Evolutionary conservation across 2,329 filamentous ascomycete species (phyloP), one percentile per base, ranked within the genome.

Genomic region (Colletotrichum nymphaeae): DNA sequence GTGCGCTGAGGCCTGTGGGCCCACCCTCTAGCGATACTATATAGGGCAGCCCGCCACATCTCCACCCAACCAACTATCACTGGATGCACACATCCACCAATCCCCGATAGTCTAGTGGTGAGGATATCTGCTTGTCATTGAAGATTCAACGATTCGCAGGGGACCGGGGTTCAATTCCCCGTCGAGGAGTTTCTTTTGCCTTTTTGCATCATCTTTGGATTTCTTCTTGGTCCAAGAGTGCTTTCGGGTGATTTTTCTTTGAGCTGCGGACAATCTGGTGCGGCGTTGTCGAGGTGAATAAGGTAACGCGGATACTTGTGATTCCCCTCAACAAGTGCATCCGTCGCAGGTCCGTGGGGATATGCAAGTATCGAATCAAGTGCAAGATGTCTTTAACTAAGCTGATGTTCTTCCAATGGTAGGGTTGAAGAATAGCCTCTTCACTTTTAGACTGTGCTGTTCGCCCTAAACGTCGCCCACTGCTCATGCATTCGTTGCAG

Each of bases 401-500:
- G 37, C 14, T 7, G 37, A 42, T 19, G 37, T 19, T 19, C 14
- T 42, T 12, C 4, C 37, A 42, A 42, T 6, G 1, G 0, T 0
- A 42, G 6, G 11, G 14, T 5, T 14, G 14, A 22, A 49, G 4
- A 9, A 49, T 49, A 37, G n/a, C n/a, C n/a, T 32, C 16, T 42
- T 42, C 14, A 42, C 6, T 19, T 11, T 42, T 5, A 42, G n/a
- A 42, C 16, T 5, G 22, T 30, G 24, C 32, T 42, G 35, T 26
- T 42, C 35, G 32, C 64, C 55, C 64, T 67, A 26, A 32, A 67
- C 8, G 56, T 16, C 4, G 55, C 5, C 64, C 64, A 67, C 11
- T 56, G 53, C 11, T 68, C 66, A n/a, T 57, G 58, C 74, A 74
- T 75, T 22, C 74, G 67, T 26, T 55, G 42, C 9, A 35, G 26